These are phyloP conservation scores for Eimeria tenella DNA, from an alignment of 169 alveolate genomes.

Conservation along the genomic window DNA sequence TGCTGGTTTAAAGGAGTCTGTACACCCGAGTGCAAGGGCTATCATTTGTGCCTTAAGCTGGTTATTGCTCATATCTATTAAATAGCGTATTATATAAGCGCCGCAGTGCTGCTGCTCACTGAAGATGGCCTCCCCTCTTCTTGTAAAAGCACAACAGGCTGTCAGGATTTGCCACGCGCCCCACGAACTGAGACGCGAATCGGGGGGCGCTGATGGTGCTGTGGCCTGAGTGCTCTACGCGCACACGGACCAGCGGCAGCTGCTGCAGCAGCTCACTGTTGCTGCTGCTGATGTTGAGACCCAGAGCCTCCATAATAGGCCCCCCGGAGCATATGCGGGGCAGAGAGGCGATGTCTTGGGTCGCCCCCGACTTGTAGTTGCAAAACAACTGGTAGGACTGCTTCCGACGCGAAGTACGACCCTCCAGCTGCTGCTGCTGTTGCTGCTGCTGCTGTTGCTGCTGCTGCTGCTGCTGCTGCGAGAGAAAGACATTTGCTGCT, in stretches of 20 bases:
- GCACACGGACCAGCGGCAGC: slow-evolving; percentile 43
- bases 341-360: neutral
- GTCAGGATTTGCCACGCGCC: slow-evolving; percentile 74
- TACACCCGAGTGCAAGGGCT: no score
- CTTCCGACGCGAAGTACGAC: neutral
- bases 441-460: neutral
- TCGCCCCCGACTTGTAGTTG: slow-evolving; percentile 44
- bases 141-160: slow-evolving; percentile 61
- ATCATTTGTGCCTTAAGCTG: no score
- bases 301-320: neutral
- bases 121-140: neutral
- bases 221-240: slow-evolving; percentile 69
- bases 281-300: neutral
- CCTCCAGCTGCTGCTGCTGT: neutral
- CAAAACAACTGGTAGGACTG: slow-evolving; percentile 46
- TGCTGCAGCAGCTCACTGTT: neutral
- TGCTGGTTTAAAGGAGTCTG: no score
- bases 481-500: neutral
- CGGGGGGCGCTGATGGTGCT: slow-evolving; percentile 72
- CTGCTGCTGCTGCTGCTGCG: slow-evolving; percentile 38
- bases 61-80: no score
- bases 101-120: neutral
- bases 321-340: neutral
- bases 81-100: no score
- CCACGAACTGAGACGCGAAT: slow-evolving; percentile 73